Conservation (phyloP, 352 stramenopile species). For the Phytopythium helicoides region DNA sequence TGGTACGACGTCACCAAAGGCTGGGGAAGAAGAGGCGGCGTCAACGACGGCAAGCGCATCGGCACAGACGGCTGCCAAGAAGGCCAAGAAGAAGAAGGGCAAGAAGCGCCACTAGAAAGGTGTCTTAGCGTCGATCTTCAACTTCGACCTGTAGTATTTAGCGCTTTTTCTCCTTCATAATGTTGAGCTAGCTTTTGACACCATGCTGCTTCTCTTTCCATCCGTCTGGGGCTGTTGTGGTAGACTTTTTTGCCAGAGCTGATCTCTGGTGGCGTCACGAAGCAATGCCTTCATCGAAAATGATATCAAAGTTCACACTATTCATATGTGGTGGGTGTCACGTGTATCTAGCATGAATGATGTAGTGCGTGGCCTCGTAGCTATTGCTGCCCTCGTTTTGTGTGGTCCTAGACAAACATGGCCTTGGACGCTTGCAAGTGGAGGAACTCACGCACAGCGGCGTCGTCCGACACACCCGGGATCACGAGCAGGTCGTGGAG, state of each 20-base stretch:
- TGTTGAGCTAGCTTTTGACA: not conserved
- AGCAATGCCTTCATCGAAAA: no score
- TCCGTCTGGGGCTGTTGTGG: no score
- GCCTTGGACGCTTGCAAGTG: slow-evolving; percentile 54
- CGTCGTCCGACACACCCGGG: slow-evolving; percentile 52
- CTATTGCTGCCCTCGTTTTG: not conserved
- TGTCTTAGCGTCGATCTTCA: not conserved
- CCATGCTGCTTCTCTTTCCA: slow-evolving; percentile 3
- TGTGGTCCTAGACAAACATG: slow-evolving; percentile 46
- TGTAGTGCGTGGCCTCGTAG: no score
- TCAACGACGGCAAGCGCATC: slow-evolving; percentile 13
- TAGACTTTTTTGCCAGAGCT: no score
- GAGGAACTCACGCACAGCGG: slow-evolving; percentile 57
- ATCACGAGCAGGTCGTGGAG: slow-evolving; percentile 65
- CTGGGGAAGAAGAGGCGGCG: slow-evolving; percentile 16
- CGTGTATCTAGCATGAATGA: no score
- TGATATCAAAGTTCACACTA: no score
- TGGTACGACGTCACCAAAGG: slow-evolving; percentile 15
- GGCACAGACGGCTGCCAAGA: slow-evolving; percentile 34
- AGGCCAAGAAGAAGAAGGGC: slow-evolving; percentile 60
- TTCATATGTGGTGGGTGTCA: no score
- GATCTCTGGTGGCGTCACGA: no score
- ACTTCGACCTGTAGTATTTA: slow-evolving; percentile 9
- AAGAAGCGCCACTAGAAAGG: slow-evolving; percentile 44
- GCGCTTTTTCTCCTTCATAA: not conserved